phyloP scores from a whole-genome alignment of 2,329 filamentous ascomycete genomes.

The Diaporthe destruens region DNA sequence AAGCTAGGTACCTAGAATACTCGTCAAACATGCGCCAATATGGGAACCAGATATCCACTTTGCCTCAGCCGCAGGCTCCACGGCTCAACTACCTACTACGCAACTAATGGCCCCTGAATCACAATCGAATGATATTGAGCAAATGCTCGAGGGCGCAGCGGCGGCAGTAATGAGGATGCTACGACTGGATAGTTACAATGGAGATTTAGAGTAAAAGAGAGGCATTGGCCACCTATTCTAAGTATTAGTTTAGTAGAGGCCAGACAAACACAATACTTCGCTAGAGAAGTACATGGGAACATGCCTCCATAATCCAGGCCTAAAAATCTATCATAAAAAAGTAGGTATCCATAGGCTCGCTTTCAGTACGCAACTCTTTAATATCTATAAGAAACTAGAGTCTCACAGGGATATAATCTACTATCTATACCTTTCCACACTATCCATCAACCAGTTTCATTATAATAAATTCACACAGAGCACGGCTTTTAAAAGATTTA shows the following conservation, averaged over 20 bases:
- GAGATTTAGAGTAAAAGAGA: conserved; percentile 53
- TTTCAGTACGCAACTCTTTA: conserved; percentile 42
- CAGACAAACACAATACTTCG: conserved; percentile 43
- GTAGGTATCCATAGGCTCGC: conserved; percentile 43
- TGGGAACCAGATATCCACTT: no score
- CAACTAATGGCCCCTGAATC: conserved; percentile 29
- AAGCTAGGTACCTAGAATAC: no score
- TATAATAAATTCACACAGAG: not conserved
- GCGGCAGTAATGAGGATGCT: conserved; percentile 49
- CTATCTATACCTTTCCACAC: not conserved
- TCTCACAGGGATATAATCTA: not conserved
- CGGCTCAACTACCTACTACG: no score
- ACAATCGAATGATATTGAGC: conserved; percentile 42
- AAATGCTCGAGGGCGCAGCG: conserved; percentile 45
- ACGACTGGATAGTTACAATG: conserved; percentile 49
- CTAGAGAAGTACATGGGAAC: conserved; percentile 49
- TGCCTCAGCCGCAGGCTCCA: no score
- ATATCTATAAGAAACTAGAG: not conserved
- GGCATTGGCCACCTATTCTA: conserved; percentile 49
- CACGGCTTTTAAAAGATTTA: not conserved
- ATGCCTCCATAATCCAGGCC: conserved; percentile 45
- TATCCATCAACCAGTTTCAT: not conserved
- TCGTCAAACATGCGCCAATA: no score
- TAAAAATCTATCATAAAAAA: conserved; percentile 49
- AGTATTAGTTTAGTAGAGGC: conserved; percentile 44